Base-by-base conservation (phyloP, 805 yeast species). In the Metschnikowia corniflorae region DNA sequence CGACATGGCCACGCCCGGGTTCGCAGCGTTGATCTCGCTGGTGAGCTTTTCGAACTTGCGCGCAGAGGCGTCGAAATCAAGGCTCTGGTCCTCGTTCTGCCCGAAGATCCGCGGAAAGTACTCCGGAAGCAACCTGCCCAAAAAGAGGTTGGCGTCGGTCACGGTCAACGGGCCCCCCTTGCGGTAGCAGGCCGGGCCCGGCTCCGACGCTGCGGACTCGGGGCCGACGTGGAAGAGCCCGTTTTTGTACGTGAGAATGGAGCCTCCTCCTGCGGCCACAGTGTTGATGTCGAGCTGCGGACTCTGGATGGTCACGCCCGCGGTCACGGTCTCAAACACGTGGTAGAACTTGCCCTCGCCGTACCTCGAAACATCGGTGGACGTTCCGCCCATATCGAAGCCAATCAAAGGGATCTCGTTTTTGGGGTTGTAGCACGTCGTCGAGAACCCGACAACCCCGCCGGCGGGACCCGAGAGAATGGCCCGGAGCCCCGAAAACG, bases 391-490 rank as follows among this genome's bases (percentile, higher is more conserved):
- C 37, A 70, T 70, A 49, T 68, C 61, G 41, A 60, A 60, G 1
- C 73, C 73, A 20, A 67, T 59, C 31, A 83, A 67, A 0, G 95
- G 88, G 16, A 73, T 70, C 9, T 63, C 60, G 37, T 73, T 73
- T 14, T 46, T 47, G 8, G 55, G 43, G 38, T 58, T 53, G 42
- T 44, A 86, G 43, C 95, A 85, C 0, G 97, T 89, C 35, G 77
- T 73, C 0, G 96, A 86, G 50, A 79, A 86, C 0, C 97, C 97
- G 22, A 91, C 96, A 40, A 91, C 95, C 33, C 97, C 97, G 25
- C 97, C 97, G 7, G 97, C 97, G 3, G 97, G 97, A 2, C 97
- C 97, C 1, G 96, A 86, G 23, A 91, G 62, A 32, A 91, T 84
- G 3, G 97, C 95, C 49, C 79, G 74, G 24, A 91, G 66, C 2